Evolutionary conservation across 176 grass and related monocot species (phyloP).

Genomic region (Raddia guianensis): DNA sequence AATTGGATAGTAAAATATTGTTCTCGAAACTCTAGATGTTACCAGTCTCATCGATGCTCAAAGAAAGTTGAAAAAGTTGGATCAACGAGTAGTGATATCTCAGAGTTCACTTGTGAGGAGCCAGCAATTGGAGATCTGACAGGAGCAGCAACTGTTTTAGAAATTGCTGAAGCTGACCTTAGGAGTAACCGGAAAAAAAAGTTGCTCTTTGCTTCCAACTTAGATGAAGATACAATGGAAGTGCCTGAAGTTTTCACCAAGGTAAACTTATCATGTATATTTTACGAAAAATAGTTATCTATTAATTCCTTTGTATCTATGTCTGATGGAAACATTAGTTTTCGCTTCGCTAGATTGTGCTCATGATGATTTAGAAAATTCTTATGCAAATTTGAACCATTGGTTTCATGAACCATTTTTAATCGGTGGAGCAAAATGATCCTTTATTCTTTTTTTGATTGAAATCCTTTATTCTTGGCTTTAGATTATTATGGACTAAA

Average conservation of each 20-base stretch:
- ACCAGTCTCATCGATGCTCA: slow-evolving; percentile 14
- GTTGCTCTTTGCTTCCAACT: not conserved
- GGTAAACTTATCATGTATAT: slow-evolving; percentile 20
- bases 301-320: not conserved
- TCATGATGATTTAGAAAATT: not conserved
- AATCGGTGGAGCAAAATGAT: too few relatives aligned
- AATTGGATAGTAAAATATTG: slow-evolving; percentile 33
- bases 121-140: not conserved
- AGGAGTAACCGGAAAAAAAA: slow-evolving; percentile 16
- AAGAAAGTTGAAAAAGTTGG: slow-evolving; percentile 27
- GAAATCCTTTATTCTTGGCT: too few relatives aligned
- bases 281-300: slow-evolving; percentile 14
- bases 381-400: slow-evolving; percentile 4
- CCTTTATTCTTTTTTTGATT: too few relatives aligned
- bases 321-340: not conserved
- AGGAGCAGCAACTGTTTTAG: not conserved
- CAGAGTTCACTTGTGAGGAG: slow-evolving; percentile 18
- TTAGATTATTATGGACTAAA: too few relatives aligned
- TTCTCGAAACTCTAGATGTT: slow-evolving; percentile 23
- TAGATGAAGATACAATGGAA: slow-evolving; percentile 21
- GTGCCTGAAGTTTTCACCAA: slow-evolving; percentile 21
- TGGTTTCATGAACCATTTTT: not conserved
- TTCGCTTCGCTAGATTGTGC: slow-evolving; percentile 12
- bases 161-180: not conserved
- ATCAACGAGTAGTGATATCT: slow-evolving; percentile 31